phyloP scores from a whole-genome alignment of 306 rosid genomes.

The Ceratonia siliqua region DNA sequence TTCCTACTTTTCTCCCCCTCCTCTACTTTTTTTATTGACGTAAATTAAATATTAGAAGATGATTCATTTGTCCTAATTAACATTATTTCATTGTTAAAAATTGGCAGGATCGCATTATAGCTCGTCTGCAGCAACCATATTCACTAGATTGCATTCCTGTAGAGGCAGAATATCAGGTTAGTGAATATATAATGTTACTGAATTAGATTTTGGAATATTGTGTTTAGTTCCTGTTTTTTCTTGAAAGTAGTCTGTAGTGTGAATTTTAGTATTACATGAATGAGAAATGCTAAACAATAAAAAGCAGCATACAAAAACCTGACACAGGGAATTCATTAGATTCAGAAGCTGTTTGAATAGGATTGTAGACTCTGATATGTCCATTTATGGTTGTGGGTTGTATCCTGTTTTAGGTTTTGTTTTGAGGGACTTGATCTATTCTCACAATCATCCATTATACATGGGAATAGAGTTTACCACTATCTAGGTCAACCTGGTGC shows the following conservation, averaged over 20 bases:
- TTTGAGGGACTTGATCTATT: background rate
- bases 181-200: constrained; percentile 7
- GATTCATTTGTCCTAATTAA: background rate
- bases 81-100: constrained; percentile 19
- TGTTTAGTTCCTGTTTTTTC: background rate
- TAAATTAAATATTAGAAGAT: constrained; percentile 9
- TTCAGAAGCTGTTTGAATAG: background rate
- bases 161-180: constrained; percentile 98
- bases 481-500: background rate
- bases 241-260: background rate
- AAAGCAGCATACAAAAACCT: background rate
- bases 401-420: background rate
- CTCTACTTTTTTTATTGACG: background rate
- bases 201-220: background rate
- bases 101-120: constrained; percentile 89
- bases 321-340: background rate
- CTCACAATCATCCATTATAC: background rate
- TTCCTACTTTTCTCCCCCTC: constrained; percentile 16
- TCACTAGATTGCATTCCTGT: constrained; percentile 97
- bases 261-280: constrained; percentile 4
- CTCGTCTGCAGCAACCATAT: constrained; percentile 97
- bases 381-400: background rate
- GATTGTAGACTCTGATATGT: background rate
- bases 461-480: constrained; percentile 4
- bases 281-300: constrained; percentile 14